Evolutionary conservation across 805 yeast species (phyloP), one percentile per base, ranked within the genome.

Genomic region (Suhomyces pyralidae): DNA sequence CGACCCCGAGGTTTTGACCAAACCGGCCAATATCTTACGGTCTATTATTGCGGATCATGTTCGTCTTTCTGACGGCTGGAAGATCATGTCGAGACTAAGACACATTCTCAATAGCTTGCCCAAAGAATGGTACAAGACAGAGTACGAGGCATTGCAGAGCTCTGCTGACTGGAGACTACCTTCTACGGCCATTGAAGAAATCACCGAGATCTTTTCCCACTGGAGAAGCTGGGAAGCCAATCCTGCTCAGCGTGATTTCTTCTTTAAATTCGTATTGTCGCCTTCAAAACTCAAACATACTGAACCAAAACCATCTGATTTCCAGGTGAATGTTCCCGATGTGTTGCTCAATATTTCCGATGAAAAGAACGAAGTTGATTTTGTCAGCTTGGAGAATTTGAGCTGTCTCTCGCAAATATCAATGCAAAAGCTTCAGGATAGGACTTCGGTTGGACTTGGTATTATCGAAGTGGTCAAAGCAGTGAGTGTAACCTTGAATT

Each of bases 151-250:
- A 1, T 50, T 58, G 20, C 65, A 81, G 46, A 61, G 64, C 1
- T 53, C 59, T 1, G 57, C 65, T 1, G 55, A 67, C 0, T 78
- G 82, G 74, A 65, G 66, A 15, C 74, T 81, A 0, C 85, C 90
- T 0, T 57, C 54, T 0, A 70, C 77, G 55, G 91, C 91, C 0
- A 74, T 76, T 53, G 70, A 73, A 7, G 77, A 77, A 14, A 88
- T 89, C 2, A 66, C 82, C 22, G 70, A 76, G 3, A 76, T 84
- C 1, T 90, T 91, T 60, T 74, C 84, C 0, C 74, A 78, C 12
- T 94, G 98, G 97, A 81, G 97, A 74, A 83, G 84, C 54, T 92
- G 98, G 97, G 99, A 93, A 60, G 85, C 88, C 44, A 76, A 83
- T 30, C 81, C 82, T 59, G 79, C 84, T 20, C 78, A 79, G n/a